Conservation (phyloP, 495 filamentous ascomycete species). For the Aspergillus sclerotioniger region DNA sequence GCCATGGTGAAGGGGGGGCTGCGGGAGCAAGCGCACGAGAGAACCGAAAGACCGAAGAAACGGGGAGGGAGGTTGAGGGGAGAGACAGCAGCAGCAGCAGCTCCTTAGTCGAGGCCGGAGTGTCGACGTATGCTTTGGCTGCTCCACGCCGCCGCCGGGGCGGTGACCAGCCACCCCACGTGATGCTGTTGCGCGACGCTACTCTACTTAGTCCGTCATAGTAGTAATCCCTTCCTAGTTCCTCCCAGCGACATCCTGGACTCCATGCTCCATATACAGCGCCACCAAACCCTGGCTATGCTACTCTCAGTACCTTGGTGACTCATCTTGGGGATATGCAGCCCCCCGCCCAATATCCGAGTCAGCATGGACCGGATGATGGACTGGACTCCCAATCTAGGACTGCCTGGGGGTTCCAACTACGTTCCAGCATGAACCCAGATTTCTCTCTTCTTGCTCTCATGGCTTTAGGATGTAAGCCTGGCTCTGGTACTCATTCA, state of each 20-base stretch:
- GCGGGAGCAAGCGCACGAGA: background rate
- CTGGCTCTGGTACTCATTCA: too few relatives aligned
- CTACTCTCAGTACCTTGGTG: too few relatives aligned
- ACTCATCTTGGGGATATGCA: too few relatives aligned
- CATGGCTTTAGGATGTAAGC: too few relatives aligned
- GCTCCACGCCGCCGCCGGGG: conserved; percentile 1
- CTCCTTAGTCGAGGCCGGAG: background rate
- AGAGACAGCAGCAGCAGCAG: background rate
- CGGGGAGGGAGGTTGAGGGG: conserved; percentile 3
- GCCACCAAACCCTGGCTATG: too few relatives aligned
- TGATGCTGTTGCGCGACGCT: background rate
- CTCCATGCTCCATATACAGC: background rate
- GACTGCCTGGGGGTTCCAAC: too few relatives aligned
- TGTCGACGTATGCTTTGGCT: conserved; percentile 8
- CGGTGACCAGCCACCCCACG: conserved; percentile 6
- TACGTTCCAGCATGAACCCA: too few relatives aligned
- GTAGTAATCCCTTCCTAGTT: background rate
- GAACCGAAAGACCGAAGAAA: conserved; percentile 3
- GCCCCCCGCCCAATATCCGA: too few relatives aligned
- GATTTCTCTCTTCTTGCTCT: too few relatives aligned
- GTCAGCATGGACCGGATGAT: too few relatives aligned
- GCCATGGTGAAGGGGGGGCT: conserved; percentile 48
- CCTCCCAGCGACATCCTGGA: background rate
- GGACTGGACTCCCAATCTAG: too few relatives aligned
- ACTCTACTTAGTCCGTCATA: too few relatives aligned